A percentile compares a stretch with the other conserved stretches of the same genome.
Conservation (phyloP, 2,329 filamentous ascomycete genomes). For the Cladosporium sp. region DNA sequence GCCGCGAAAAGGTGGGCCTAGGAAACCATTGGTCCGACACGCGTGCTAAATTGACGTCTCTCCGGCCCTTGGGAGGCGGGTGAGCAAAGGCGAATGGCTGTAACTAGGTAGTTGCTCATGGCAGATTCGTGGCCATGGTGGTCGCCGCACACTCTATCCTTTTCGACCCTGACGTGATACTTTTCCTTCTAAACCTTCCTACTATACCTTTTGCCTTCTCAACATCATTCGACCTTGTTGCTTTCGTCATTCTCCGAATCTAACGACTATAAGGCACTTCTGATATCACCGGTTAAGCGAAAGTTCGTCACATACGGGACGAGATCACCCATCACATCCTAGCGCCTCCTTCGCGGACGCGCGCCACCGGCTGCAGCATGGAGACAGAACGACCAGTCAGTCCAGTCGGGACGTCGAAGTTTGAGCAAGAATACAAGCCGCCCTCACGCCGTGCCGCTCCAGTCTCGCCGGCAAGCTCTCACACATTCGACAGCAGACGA, state of each 20-base stretch:
- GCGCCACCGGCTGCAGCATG: slow-evolving; percentile 9
- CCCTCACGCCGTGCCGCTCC: slow-evolving; percentile 15
- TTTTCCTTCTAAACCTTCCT: neutral
- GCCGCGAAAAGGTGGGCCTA: slow-evolving; percentile 9
- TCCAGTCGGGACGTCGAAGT: slow-evolving; percentile 28
- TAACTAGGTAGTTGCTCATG: slow-evolving; percentile 1
- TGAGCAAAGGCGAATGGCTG: slow-evolving; percentile 3
- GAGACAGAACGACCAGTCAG: slow-evolving; percentile 20
- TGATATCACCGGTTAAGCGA: too few species aligned
- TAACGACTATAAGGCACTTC: too few species aligned
- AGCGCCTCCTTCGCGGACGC: neutral
- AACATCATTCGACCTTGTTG: neutral
- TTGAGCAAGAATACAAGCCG: slow-evolving; percentile 26
- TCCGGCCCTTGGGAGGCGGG: neutral
- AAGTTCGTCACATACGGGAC: too few species aligned
- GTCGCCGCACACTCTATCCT: neutral
- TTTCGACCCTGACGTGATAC: neutral
- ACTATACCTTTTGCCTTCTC: neutral
- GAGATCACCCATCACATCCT: neutral
- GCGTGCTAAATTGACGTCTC: slow-evolving; percentile 5
- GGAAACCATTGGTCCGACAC: slow-evolving; percentile 11
- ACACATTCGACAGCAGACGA: neutral
- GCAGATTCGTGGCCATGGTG: slow-evolving; percentile 2
- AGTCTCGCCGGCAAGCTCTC: slow-evolving; percentile 14
- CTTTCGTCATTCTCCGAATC: too few species aligned